Conservation (phyloP, 345 rosid species). For the Odontarrhena argentea region DNA sequence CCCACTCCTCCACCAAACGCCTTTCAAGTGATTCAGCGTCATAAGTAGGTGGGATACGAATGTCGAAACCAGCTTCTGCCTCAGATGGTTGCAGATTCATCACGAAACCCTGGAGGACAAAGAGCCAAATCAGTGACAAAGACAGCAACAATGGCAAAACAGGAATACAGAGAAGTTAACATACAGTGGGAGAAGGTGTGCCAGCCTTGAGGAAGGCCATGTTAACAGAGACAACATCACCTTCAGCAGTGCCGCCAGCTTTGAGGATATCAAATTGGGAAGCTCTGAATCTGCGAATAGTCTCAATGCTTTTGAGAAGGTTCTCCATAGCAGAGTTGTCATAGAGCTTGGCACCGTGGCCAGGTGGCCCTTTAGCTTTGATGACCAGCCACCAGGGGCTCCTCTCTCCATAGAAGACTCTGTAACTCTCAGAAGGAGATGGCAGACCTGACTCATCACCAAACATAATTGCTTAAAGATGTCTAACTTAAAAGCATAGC, state of each 20-base stretch:
- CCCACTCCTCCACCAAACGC: constrained; percentile 95
- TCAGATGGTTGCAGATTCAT: constrained; percentile 98
- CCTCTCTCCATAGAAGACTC: constrained; percentile 82
- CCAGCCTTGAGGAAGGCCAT: constrained; percentile 88
- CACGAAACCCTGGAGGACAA: constrained; percentile 69
- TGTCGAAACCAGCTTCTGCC: constrained; percentile 95
- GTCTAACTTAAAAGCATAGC: not conserved
- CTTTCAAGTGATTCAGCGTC: constrained; percentile 74
- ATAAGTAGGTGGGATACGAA: constrained; percentile 77
- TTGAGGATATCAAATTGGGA: constrained; percentile 89
- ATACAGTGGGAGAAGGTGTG: constrained; percentile 92
- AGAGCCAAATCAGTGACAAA: constrained; percentile 23
- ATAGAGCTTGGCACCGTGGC: constrained; percentile 92
- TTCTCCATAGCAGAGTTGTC: constrained; percentile 94
- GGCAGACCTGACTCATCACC: constrained; percentile 59
- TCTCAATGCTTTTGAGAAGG: constrained; percentile 79
- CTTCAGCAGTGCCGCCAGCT: constrained; percentile 79
- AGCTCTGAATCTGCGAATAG: constrained; percentile 80
- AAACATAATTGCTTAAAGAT: not conserved
- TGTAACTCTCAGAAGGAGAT: constrained; percentile 65
- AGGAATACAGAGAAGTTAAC: constrained; percentile 22
- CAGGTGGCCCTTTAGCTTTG: constrained; percentile 93
- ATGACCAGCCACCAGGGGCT: constrained; percentile 83
- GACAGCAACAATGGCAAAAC: not conserved
- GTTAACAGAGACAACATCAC: constrained; percentile 85